Conservation (phyloP, 257 asterid species). For the Solanum sejunctum region DNA sequence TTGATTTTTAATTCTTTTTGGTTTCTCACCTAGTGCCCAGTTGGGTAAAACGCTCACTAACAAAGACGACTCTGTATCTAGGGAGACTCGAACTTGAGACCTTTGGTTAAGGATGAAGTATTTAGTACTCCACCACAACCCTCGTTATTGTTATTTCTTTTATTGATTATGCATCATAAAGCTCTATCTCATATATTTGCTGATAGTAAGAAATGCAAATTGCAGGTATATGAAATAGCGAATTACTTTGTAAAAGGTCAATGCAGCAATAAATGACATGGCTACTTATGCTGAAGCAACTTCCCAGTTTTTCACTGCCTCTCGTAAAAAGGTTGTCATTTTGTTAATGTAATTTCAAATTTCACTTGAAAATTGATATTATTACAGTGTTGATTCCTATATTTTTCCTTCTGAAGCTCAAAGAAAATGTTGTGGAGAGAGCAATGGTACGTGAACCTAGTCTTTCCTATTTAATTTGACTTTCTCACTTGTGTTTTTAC, state of each 20-base stretch:
- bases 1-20: not conserved
- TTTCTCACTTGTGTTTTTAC: not conserved
- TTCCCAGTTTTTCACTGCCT: constrained; percentile 75
- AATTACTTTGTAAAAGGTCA: constrained; percentile 80
- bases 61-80: too few species aligned
- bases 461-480: not conserved
- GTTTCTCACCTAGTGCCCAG: too few species aligned
- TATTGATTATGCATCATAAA: not conserved
- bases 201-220: constrained; percentile 13
- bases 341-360: constrained; percentile 5
- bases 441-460: constrained; percentile 56
- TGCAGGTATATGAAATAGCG: constrained; percentile 93
- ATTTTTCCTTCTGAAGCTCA: constrained; percentile 43
- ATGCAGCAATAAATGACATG: constrained; percentile 84
- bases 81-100: too few species aligned
- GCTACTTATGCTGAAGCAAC: constrained; percentile 79
- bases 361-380: not conserved
- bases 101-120: too few species aligned
- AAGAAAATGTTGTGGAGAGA: constrained; percentile 64
- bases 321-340: constrained; percentile 59
- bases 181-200: not conserved
- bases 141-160: not conserved
- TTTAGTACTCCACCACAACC: too few species aligned
- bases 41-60: too few species aligned
- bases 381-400: not conserved